Conservation (phyloP, 2,329 filamentous ascomycete species). For the Fusarium sororula region DNA sequence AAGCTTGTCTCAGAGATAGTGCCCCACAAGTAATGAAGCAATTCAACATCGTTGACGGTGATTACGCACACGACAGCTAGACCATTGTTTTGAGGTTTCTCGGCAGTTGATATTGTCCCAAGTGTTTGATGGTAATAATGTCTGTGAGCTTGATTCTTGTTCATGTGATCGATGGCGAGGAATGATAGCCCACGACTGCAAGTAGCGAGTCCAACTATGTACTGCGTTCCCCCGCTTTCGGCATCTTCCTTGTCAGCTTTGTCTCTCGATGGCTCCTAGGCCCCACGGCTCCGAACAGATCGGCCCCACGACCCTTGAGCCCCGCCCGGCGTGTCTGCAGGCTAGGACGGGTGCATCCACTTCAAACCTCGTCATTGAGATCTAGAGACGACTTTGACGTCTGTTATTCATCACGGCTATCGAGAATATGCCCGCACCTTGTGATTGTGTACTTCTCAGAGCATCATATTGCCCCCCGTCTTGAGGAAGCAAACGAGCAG, state of each 20-base stretch:
- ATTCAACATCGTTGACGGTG: conserved; percentile 17
- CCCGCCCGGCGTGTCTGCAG: conserved; percentile 17
- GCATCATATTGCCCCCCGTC: background rate
- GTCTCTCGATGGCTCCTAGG: background rate
- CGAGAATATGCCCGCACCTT: background rate
- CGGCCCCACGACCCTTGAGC: conserved; percentile 32
- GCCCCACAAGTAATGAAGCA: conserved; percentile 21
- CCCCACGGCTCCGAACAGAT: conserved; percentile 13
- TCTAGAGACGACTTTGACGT: conserved; percentile 14
- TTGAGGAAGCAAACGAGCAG: background rate
- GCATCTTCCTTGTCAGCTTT: conserved; percentile 22
- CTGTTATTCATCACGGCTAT: conserved; percentile 1
- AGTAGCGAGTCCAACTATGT: background rate
- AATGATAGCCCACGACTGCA: background rate
- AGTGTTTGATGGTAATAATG: background rate
- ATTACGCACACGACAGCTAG: conserved; percentile 25
- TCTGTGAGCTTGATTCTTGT: background rate
- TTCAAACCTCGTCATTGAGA: conserved; percentile 33
- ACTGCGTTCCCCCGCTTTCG: conserved; percentile 21
- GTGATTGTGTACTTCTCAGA: background rate
- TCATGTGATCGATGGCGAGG: conserved; percentile 2
- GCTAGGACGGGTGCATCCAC: conserved; percentile 15
- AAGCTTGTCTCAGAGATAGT: conserved; percentile 10
- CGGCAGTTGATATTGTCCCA: conserved; percentile 8
- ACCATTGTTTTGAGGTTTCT: conserved; percentile 12